Evolutionary conservation across 306 rosid species (phyloP), one percentile per base, ranked within the genome.

Genomic region (Gastrolobium villosum): DNA sequence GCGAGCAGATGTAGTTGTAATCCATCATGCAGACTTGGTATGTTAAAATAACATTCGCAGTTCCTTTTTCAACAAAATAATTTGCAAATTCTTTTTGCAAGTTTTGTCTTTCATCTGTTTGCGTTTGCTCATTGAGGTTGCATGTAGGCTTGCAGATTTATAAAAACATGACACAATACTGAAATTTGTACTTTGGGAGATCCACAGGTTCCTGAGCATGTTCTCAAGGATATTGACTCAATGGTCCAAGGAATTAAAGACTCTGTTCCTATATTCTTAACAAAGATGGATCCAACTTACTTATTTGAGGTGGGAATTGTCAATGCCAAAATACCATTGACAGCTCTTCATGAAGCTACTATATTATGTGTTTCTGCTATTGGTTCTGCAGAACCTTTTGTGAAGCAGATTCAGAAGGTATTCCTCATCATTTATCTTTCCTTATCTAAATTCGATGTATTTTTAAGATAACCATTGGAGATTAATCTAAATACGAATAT

Each of bases 1-100:
- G 65, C 89, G 89, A 50, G 99, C 98, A 28, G 94, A 90, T 83
- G 83, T 74, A 50, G 90, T 87, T 70, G 88, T 94, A 52, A 52
- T 92, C 69, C 98, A 92, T 85, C 94, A 94, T 50, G 94, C 94
- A 10, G 94, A 94, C 76, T 75, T 92, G 90, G 97, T 92, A 89
- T 65, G 52, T 7, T 65, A 48, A 67, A 30, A 46, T 49, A 14
- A 31, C 56, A 52, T 64, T 54, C n/a, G 13, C 65, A 2, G 6
- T 32, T 15, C 39, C 32, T 65, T 61, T 53, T 35, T 57, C 30
- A 26, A 39, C 28, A 40, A 48, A 75, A 62, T 57, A 11, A 77
- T 63, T 66, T 36, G 39, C 35, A 11, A 49, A 41, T 40, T 39
- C 4, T 30, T 65, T 77, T 40, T 2, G 20, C 39, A 32, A 39